Evolutionary conservation across 495 filamentous ascomycete genomes (phyloP).

Genomic region (Trypethelium eluteriae): DNA sequence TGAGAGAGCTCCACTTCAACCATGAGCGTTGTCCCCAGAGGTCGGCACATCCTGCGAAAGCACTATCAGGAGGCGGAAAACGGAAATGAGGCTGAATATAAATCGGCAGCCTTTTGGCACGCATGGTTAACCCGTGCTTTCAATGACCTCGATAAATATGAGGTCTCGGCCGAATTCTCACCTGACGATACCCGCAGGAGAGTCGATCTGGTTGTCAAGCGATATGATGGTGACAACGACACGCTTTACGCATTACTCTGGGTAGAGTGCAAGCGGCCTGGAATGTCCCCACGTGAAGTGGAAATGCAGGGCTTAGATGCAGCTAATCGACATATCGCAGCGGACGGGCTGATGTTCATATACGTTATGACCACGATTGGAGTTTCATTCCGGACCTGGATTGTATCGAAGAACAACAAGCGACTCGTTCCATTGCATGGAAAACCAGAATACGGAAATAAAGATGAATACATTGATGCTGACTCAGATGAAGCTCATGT

Average conservation of each 20-base stretch:
- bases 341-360: neutral
- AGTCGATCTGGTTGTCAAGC: neutral
- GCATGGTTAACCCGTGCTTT: neutral
- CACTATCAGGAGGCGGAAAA: neutral
- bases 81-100: neutral
- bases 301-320: neutral
- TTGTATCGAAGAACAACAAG: neutral
- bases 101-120: neutral
- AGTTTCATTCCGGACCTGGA: constrained; percentile 1
- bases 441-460: neutral
- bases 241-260: neutral
- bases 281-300: neutral
- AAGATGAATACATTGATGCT: neutral
- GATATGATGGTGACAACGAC: neutral
- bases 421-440: neutral
- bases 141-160: neutral
- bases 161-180: neutral
- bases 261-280: neutral
- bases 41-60: neutral
- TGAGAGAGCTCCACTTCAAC: neutral
- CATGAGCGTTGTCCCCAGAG: neutral
- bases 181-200: neutral
- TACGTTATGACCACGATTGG: neutral
- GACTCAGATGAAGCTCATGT: neutral
- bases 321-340: neutral